A percentile compares a stretch with the other conserved stretches of the same genome.
Evolutionary conservation across 176 grass and related monocot genomes (phyloP).

Genomic region (Avena eriantha): DNA sequence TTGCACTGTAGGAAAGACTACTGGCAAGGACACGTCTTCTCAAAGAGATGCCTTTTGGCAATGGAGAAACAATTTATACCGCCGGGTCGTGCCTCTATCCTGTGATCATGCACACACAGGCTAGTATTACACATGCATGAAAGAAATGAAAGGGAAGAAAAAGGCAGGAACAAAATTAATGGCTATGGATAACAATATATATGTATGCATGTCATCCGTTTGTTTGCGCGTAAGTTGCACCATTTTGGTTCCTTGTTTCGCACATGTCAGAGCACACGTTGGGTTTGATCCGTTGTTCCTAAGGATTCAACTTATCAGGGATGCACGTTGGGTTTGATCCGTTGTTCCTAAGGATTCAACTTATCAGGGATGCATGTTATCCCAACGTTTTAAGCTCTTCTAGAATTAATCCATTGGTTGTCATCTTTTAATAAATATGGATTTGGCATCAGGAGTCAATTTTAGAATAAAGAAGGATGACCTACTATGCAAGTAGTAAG

Average conservation of each 20-base stretch:
- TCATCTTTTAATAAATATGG: neutral
- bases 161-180: neutral
- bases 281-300: neutral
- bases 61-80: slow-evolving; percentile 4
- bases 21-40: neutral
- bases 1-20: neutral
- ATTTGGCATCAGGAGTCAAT: neutral
- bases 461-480: slow-evolving; percentile 19
- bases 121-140: slow-evolving; percentile 3
- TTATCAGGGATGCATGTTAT: neutral
- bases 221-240: neutral
- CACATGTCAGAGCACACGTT: neutral
- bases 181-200: slow-evolving; percentile 13
- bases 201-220: neutral
- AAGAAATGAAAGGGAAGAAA: slow-evolving; percentile 12
- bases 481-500: neutral
- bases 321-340: neutral
- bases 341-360: neutral
- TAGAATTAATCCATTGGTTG: neutral
- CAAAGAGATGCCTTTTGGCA: neutral
- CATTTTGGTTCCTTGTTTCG: slow-evolving; percentile 13
- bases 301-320: neutral
- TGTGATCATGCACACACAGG: neutral
- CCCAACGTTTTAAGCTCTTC: neutral
- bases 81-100: neutral